Percentiles rank a stretch among this genome's conserved stretches.
Evolutionary conservation across 768 basidiomycete genomes (phyloP).

Genomic region (Termitomyces sp.): DNA sequence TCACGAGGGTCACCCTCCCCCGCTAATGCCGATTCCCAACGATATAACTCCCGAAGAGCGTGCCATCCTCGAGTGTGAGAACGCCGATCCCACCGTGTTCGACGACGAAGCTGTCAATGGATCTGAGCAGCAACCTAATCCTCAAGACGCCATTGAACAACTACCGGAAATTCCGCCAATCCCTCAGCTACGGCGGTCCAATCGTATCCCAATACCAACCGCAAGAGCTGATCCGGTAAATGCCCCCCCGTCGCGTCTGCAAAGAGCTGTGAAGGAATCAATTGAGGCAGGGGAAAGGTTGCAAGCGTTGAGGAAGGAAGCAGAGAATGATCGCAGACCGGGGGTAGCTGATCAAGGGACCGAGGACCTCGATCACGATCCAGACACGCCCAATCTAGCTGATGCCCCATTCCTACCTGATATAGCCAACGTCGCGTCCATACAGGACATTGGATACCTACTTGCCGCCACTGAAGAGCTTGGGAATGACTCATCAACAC

Average conservation of each 20-base stretch:
- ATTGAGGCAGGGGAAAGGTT: neutral
- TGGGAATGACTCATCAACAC: neutral
- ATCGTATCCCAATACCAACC: neutral
- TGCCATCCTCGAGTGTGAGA: neutral
- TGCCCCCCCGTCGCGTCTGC: neutral
- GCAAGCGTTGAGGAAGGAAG: neutral
- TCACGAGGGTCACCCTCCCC: neutral
- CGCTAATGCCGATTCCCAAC: neutral
- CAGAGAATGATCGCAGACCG: neutral
- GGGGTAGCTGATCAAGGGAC: neutral
- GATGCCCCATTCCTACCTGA: no score
- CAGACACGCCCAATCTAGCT: no score
- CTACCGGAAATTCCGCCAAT: no score
- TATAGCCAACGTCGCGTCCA: neutral
- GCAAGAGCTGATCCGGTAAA: neutral
- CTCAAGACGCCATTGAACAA: neutral
- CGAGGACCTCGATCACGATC: neutral
- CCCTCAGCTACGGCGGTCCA: neutral
- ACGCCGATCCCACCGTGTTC: neutral
- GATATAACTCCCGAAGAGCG: neutral
- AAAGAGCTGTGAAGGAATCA: neutral
- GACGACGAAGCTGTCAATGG: no score
- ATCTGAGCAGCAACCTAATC: neutral
- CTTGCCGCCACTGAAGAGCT: no score
- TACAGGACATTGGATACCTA: neutral